Evolutionary conservation across 257 asterid species (phyloP).

Genomic region (Ilex aquifolium): DNA sequence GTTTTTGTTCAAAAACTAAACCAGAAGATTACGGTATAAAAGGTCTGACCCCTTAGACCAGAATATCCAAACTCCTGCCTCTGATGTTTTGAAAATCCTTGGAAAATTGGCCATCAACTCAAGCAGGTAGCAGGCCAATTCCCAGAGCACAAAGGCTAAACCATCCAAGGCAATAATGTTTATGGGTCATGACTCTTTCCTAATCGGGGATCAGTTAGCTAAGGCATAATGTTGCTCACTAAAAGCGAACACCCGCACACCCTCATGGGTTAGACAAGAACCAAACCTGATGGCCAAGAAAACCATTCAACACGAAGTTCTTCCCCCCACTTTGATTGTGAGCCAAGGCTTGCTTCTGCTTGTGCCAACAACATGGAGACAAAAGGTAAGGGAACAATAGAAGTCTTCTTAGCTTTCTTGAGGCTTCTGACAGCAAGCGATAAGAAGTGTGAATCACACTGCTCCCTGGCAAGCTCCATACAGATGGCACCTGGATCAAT

Average conservation of each 20-base stretch:
- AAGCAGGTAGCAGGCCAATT: neutral
- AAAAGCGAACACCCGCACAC: neutral
- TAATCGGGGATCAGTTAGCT: neutral
- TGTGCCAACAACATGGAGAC: conserved; percentile 71
- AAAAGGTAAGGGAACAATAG: conserved; percentile 47
- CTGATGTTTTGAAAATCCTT: too few relatives aligned
- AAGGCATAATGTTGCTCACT: neutral
- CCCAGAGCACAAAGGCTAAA: neutral
- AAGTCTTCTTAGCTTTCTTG: conserved; percentile 53
- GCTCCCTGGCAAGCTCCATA: conserved; percentile 80
- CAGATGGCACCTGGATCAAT: conserved; percentile 65
- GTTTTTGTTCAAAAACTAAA: neutral
- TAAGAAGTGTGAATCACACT: conserved; percentile 63
- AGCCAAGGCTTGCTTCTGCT: conserved; percentile 92
- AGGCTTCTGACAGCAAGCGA: conserved; percentile 66
- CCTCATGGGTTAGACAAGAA: neutral
- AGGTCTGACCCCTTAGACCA: too few relatives aligned
- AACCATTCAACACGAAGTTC: conserved; percentile 71
- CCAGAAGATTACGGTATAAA: too few relatives aligned
- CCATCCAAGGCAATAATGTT: neutral
- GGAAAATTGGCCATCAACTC: neutral
- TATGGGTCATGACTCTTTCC: neutral
- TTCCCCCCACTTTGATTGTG: conserved; percentile 63
- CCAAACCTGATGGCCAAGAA: conserved; percentile 82
- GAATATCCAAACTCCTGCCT: too few relatives aligned